Evolutionary conservation across 768 basidiomycete species (phyloP).

Genomic region (Mycena capillaripes): DNA sequence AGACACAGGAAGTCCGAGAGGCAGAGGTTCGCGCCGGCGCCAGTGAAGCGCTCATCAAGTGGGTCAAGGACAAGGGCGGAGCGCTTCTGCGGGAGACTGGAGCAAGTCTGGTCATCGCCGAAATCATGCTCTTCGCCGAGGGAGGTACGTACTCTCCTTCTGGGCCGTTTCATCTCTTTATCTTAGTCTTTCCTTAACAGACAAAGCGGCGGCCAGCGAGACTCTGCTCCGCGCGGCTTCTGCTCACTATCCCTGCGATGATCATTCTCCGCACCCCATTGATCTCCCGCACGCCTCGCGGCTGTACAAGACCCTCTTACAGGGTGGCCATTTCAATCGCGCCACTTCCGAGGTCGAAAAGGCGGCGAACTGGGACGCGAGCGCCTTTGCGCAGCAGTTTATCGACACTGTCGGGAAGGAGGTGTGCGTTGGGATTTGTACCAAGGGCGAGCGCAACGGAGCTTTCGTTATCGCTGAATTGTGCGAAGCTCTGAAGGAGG

Average conservation of each 20-base stretch:
- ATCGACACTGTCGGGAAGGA: constrained; percentile 67
- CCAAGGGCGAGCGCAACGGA: constrained; percentile 68
- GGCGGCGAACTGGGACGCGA: constrained; percentile 68
- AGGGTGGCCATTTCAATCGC: constrained; percentile 91
- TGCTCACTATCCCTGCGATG: constrained; percentile 67
- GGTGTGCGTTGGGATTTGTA: constrained; percentile 67
- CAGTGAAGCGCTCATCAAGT: constrained; percentile 80
- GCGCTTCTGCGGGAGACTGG: constrained; percentile 80
- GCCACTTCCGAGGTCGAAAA: constrained; percentile 66
- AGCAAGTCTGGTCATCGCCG: constrained; percentile 82
- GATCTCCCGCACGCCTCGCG: constrained; percentile 88
- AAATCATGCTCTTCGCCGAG: constrained; percentile 88
- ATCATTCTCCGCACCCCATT: constrained; percentile 71
- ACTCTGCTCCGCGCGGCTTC: constrained; percentile 73
- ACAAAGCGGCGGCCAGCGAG: constrained; percentile 75
- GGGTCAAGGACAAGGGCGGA: constrained; percentile 74
- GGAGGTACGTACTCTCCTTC: constrained; percentile 70
- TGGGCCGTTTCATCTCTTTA: background rate
- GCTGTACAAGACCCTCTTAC: constrained; percentile 89
- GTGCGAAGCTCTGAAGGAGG: constrained; percentile 67
- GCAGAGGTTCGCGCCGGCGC: constrained; percentile 82
- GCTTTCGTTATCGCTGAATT: constrained; percentile 84
- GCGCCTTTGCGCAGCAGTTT: constrained; percentile 72
- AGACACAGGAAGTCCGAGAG: constrained; percentile 71
- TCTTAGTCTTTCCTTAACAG: constrained; percentile 53